phyloP scores from a whole-genome alignment of 768 basidiomycete species.

The Postia placenta region DNA sequence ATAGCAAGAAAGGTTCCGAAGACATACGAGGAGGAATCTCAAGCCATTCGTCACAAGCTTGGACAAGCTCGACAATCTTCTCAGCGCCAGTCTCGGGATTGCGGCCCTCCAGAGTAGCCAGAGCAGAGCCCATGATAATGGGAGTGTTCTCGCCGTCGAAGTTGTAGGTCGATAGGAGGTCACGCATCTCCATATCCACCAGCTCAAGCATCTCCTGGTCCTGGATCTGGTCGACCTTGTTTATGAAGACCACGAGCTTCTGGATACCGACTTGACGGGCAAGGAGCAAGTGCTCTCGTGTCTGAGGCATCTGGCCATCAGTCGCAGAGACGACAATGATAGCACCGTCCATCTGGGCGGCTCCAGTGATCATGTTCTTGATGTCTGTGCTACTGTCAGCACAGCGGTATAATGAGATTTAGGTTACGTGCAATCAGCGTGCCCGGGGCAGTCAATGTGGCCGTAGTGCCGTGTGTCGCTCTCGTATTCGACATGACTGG shows the following conservation, averaged over 20 bases:
- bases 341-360: slow-evolving; percentile 95
- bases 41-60: slow-evolving; percentile 90
- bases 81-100: slow-evolving; percentile 72
- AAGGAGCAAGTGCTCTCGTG: slow-evolving; percentile 94
- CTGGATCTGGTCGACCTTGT: slow-evolving; percentile 96
- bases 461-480: slow-evolving; percentile 87
- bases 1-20: not conserved
- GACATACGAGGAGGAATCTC: slow-evolving; percentile 83
- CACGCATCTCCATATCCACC: slow-evolving; percentile 99
- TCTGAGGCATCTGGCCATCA: slow-evolving; percentile 99
- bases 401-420: not conserved
- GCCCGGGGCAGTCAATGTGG: slow-evolving; percentile 96
- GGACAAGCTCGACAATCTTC: slow-evolving; percentile 78
- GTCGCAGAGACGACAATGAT: slow-evolving; percentile 97
- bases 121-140: slow-evolving; percentile 96
- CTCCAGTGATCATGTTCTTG: slow-evolving; percentile 99
- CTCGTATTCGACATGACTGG: slow-evolving; percentile 98
- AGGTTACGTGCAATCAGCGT: slow-evolving; percentile 75
- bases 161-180: slow-evolving; percentile 85
- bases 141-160: slow-evolving; percentile 97
- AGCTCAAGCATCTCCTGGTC: slow-evolving; percentile 99
- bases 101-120: slow-evolving; percentile 88
- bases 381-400: slow-evolving; percentile 50
- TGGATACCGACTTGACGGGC: slow-evolving; percentile 98
- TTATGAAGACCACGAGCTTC: slow-evolving; percentile 97